Evolutionary conservation across 108 stramenopile species (phyloP), one percentile per base, ranked within the genome.

Genomic region (Epipyxis sp.): DNA sequence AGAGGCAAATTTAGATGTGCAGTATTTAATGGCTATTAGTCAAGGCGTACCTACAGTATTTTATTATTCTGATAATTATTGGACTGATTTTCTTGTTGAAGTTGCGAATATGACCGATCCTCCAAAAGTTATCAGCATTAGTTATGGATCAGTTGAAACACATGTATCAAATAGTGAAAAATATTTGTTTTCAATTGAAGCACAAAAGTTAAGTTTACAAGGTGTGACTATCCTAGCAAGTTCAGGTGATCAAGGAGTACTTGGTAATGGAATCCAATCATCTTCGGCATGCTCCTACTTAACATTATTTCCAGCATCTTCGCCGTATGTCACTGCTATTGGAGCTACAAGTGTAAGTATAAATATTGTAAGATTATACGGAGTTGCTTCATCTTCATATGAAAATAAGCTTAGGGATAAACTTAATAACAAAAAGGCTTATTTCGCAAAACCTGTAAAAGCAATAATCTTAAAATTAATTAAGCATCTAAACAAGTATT

Each of bases 321-420:
- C 37, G 25, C 83, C 83, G 10, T 81, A 81, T 45, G 80, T 81
- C 2, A 77, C 76, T 1, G 42, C 79, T 20, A 69, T 84, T 32
- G 83, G 83, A n/a, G 83, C 59, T 27, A 84, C 83, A n/a, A n/a
- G n/a, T n/a, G n/a, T n/a, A n/a, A n/a, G n/a, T n/a, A n/a, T n/a
- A n/a, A n/a, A n/a, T n/a, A n/a, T n/a, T n/a, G n/a, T n/a, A n/a
- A n/a, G n/a, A n/a, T n/a, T n/a, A n/a, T n/a, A n/a, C n/a, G n/a
- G n/a, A n/a, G n/a, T n/a, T n/a, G n/a, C n/a, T n/a, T n/a, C n/a
- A n/a, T n/a, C n/a, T n/a, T n/a, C n/a, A n/a, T n/a, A n/a, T n/a
- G n/a, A n/a, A n/a, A n/a, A n/a, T n/a, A n/a, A n/a, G n/a, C n/a
- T n/a, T n/a, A n/a, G n/a, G n/a, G n/a, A n/a, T n/a, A n/a, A n/a